Conservation (phyloP, 1,139 yeast species). For the Candida smagusa region DNA sequence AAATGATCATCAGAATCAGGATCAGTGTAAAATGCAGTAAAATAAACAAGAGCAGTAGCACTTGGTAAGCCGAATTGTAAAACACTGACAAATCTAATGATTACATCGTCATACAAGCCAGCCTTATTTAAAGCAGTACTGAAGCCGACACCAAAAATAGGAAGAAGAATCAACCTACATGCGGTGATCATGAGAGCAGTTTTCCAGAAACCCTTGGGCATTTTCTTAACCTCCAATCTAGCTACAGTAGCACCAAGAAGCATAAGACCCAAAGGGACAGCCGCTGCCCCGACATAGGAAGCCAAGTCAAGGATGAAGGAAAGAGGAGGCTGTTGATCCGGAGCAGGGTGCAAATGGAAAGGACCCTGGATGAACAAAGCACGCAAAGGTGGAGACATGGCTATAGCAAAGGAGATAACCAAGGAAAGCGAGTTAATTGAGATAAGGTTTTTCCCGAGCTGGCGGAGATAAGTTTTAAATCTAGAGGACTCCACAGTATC, state of each 20-base stretch:
- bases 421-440: conserved; percentile 72
- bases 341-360: conserved; percentile 56
- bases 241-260: conserved; percentile 85
- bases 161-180: conserved; percentile 34
- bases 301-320: conserved; percentile 81
- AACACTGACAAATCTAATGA: conserved; percentile 62
- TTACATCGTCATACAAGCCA: conserved; percentile 51
- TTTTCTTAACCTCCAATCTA: conserved; percentile 53
- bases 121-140: conserved; percentile 42
- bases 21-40: conserved; percentile 81
- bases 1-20: conserved; percentile 56
- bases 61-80: conserved; percentile 79
- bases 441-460: conserved; percentile 50
- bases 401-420: conserved; percentile 56
- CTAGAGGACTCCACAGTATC: conserved; percentile 1
- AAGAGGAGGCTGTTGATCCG: conserved; percentile 79
- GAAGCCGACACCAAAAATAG: conserved; percentile 45
- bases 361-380: conserved; percentile 59
- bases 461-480: conserved; percentile 10
- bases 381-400: conserved; percentile 85
- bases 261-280: conserved; percentile 82
- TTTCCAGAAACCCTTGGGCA: conserved; percentile 74
- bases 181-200: conserved; percentile 39
- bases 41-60: conserved; percentile 79
- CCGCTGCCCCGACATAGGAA: conserved; percentile 76